Percentiles rank a stretch among this genome's conserved stretches.
Evolutionary conservation across 2,329 filamentous ascomycete species (phyloP).

Genomic region (Aspergillus clavatus): DNA sequence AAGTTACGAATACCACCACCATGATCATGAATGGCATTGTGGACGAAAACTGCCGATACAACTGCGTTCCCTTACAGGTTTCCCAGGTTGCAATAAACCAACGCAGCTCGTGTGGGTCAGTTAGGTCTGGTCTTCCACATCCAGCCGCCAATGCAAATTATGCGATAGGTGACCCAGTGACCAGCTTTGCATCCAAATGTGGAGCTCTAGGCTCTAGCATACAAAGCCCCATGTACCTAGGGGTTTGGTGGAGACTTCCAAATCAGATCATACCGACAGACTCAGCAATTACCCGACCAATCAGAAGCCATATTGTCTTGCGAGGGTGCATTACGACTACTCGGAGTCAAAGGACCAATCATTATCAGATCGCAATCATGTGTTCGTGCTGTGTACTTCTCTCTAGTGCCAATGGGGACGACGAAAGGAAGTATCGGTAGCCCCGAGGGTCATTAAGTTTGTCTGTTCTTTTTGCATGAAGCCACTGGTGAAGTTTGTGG

Average conservation of each 20-base stretch:
- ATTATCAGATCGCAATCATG: neutral
- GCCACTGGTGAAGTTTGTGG: neutral
- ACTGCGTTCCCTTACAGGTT: neutral
- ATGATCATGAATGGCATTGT: too few species aligned
- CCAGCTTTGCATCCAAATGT: too few species aligned
- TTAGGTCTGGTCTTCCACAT: neutral
- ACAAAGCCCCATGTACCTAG: too few species aligned
- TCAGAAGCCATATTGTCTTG: slow-evolving; percentile 1
- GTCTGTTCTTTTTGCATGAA: neutral
- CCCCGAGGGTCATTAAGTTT: neutral
- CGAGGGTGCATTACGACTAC: slow-evolving; percentile 7
- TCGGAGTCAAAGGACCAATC: slow-evolving; percentile 4
- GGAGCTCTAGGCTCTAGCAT: too few species aligned
- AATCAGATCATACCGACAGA: too few species aligned
- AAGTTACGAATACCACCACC: too few species aligned
- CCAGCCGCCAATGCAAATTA: too few species aligned
- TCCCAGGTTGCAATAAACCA: neutral
- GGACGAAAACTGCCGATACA: too few species aligned
- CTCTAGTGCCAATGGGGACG: neutral
- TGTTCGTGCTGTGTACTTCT: neutral
- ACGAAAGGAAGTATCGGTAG: neutral
- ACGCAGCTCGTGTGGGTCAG: too few species aligned
- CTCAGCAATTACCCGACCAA: slow-evolving; percentile 1
- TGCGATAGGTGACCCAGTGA: too few species aligned
- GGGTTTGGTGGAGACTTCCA: too few species aligned